Evolutionary conservation across 2,329 filamentous ascomycete genomes (phyloP), one percentile per base, ranked within the genome.

Genomic region (Fusarium subglutinans): DNA sequence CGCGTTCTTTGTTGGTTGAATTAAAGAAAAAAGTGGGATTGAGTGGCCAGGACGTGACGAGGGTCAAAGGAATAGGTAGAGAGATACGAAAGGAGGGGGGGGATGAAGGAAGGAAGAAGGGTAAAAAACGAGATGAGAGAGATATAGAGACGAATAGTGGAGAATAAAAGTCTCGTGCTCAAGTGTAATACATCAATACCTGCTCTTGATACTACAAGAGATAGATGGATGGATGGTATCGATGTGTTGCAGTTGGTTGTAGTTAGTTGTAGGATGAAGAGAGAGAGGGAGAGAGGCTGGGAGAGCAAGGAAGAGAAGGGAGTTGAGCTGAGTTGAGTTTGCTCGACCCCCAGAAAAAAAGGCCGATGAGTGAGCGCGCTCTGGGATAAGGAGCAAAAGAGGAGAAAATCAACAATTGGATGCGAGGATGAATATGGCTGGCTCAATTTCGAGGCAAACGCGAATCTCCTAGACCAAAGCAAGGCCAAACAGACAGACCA

Each of bases 21-120:
- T 64, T 72, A 48, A 47, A 44, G 67, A 65, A 72, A 75, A 74
- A 74, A 74, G 72, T 75, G 72, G 72, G 72, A 74, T 69, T 69
- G 61, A 59, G 57, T 55, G 58, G 66, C 44, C 67, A 67, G 48
- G 59, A 57, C 54, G 68, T 65, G 67, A 73, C 62, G 57, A 55
- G 56, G 30, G 58, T 60, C 35, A 55, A 56, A 63, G 60, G 43
- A 70, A 51, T 41, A 65, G 15, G 15, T 17, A 37, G 65, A 61
- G 54, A 58, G 47, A 50, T 43, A 63, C n/a, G n/a, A 58, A 66
- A 51, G 58, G 63, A 67, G 56, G 63, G 50, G 47, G 40, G 41
- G 40, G 57, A 48, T 47, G 41, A 61, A 41, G 51, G 28, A 51
- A 47, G 43, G 11, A 43, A 40, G 51, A 65, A 63, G 50, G 40